A percentile compares a stretch with the other conserved stretches of the same genome.
Conservation (phyloP, 768 basidiomycete species). For the Boletus insuetus region DNA sequence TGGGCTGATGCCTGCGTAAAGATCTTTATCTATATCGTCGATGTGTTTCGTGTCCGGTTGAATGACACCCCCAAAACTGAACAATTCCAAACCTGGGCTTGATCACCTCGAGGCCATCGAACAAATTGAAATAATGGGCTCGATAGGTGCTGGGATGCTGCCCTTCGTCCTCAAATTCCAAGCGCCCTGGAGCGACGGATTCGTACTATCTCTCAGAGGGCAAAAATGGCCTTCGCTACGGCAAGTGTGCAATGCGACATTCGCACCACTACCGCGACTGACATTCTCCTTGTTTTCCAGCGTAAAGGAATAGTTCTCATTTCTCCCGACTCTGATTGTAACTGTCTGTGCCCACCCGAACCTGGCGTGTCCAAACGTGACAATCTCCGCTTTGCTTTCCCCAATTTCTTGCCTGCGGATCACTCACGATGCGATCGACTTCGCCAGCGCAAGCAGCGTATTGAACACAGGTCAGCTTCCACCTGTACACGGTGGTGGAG, state of each 20-base stretch:
- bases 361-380: conserved; percentile 24
- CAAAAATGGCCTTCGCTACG: conserved; percentile 40
- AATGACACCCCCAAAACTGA: no score
- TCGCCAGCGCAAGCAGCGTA: conserved; percentile 17
- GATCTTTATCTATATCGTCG: no score
- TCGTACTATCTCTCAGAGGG: conserved; percentile 53
- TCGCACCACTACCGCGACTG: no score
- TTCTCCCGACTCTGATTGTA: conserved; percentile 24
- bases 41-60: no score
- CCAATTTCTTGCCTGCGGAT: conserved; percentile 53
- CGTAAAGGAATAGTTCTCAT: conserved; percentile 26
- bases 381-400: conserved; percentile 10
- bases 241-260: no score
- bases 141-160: no score
- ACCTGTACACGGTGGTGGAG: no score
- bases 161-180: conserved; percentile 26
- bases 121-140: no score
- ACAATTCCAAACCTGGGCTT: no score
- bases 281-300: not conserved
- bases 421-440: conserved; percentile 48
- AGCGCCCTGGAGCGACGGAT: conserved; percentile 1
- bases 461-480: not conserved
- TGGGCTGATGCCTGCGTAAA: no score
- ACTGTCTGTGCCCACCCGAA: conserved; percentile 30
- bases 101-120: no score